Percentiles rank a stretch among this genome's conserved stretches.
Evolutionary conservation across 805 yeast genomes (phyloP).

Genomic region (Yamadazyma endophytica): DNA sequence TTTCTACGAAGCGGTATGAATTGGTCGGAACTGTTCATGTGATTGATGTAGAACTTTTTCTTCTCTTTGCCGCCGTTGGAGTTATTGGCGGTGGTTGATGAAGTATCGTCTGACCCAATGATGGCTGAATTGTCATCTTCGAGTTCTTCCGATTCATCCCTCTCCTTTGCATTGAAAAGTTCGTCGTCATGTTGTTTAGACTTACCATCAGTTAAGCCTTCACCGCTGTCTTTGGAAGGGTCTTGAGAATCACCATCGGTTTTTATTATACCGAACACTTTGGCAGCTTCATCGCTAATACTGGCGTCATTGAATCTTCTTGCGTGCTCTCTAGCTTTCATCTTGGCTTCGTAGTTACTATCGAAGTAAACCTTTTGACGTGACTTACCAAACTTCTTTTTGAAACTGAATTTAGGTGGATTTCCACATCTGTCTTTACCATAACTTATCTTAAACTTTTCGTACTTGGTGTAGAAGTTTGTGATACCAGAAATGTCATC

Average conservation of each 20-base stretch:
- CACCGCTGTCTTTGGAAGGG: too few species aligned
- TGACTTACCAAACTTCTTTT: slow-evolving; percentile 31
- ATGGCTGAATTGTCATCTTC: slow-evolving; percentile 37
- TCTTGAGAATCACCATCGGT: slow-evolving; percentile 6
- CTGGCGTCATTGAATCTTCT: slow-evolving; percentile 14
- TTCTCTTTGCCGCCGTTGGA: slow-evolving; percentile 8
- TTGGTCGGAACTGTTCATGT: slow-evolving; percentile 19
- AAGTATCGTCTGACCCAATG: slow-evolving; percentile 30
- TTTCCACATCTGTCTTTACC: slow-evolving; percentile 84
- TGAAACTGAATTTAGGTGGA: slow-evolving; percentile 52
- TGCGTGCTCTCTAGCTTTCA: slow-evolving; percentile 19
- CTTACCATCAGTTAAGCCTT: too few species aligned
- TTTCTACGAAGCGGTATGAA: slow-evolving; percentile 13
- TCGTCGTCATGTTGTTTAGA: background rate
- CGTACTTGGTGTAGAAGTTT: slow-evolving; percentile 42
- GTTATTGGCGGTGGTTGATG: slow-evolving; percentile 17
- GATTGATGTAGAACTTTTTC: slow-evolving; percentile 9
- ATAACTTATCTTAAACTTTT: slow-evolving; percentile 54
- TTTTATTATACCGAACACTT: slow-evolving; percentile 40
- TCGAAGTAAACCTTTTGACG: slow-evolving; percentile 23
- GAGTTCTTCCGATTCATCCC: slow-evolving; percentile 25
- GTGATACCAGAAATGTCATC: slow-evolving; percentile 32
- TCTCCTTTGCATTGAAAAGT: background rate
- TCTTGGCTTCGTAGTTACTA: slow-evolving; percentile 16
- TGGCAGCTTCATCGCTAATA: slow-evolving; percentile 39